phyloP scores from a whole-genome alignment of 805 yeast genomes.

The Metschnikowia baotianmanensis region DNA sequence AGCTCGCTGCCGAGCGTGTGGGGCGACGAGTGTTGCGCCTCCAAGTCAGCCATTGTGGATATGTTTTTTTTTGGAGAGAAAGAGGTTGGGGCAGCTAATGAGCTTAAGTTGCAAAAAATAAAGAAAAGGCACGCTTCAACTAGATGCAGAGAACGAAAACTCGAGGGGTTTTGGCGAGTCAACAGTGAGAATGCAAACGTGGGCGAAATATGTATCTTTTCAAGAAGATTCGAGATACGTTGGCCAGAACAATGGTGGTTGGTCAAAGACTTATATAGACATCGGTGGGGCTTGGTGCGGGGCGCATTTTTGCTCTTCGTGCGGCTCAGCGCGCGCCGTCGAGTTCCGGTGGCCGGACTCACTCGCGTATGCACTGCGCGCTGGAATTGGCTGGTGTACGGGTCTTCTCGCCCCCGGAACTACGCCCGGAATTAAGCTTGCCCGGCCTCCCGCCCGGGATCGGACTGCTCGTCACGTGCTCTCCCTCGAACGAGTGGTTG shows the following conservation, averaged over 20 bases:
- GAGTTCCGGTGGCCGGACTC: neutral
- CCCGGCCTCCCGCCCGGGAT: neutral
- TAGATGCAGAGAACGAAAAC: too few species aligned
- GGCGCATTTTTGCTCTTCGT: neutral
- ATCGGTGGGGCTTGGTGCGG: neutral
- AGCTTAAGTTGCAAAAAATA: neutral
- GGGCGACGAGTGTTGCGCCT: conserved; percentile 33
- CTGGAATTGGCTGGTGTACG: neutral
- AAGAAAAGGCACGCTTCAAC: neutral
- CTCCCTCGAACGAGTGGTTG: neutral
- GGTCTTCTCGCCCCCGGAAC: neutral
- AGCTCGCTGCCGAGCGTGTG: conserved; percentile 27
- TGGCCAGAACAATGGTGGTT: too few species aligned
- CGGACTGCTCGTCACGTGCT: neutral
- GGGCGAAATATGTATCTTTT: too few species aligned
- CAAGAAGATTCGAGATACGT: too few species aligned
- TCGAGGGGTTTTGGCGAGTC: too few species aligned
- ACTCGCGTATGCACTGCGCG: neutral
- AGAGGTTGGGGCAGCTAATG: neutral
- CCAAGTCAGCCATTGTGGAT: conserved; percentile 30
- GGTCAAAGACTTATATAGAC: neutral
- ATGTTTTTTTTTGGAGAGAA: neutral
- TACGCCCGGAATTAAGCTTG: neutral
- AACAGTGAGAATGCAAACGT: too few species aligned
- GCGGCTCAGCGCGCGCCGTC: too few species aligned